Evolutionary conservation across 441 rosid species (phyloP).

Genomic region (Gossypium gossypioides): DNA sequence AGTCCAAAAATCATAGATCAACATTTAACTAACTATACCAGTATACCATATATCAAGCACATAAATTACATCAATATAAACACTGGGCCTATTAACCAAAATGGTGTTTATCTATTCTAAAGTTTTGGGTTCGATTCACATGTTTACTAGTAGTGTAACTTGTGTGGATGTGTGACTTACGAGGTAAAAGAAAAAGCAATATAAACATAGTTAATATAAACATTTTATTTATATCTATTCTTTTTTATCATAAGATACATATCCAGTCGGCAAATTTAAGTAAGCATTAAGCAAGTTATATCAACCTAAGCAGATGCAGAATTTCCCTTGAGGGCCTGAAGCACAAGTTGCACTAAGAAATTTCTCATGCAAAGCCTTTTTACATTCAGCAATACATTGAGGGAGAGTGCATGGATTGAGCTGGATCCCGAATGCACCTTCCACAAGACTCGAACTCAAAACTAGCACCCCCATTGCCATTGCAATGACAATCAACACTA

Average conservation of each 20-base stretch:
- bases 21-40: not conserved
- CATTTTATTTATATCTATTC: not conserved
- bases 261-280: not conserved
- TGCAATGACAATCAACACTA: not conserved
- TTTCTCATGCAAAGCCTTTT: conserved; percentile 24
- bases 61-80: not conserved
- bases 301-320: conserved; percentile 33
- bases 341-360: conserved; percentile 27
- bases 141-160: too few relatives aligned
- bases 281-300: not conserved
- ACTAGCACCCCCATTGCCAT: not conserved
- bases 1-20: too few relatives aligned
- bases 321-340: conserved; percentile 22
- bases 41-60: not conserved
- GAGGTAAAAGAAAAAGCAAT: not conserved
- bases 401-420: conserved; percentile 29
- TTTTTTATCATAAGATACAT: not conserved
- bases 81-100: not conserved
- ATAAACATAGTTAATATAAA: not conserved
- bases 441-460: conserved; percentile 14
- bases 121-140: too few relatives aligned
- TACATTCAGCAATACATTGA: conserved; percentile 28
- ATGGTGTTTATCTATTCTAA: too few relatives aligned
- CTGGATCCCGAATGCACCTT: conserved; percentile 25
- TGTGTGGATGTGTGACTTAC: too few relatives aligned